These are phyloP conservation scores for Tylopilus plumbeoviolaceoides DNA, from an alignment of 768 basidiomycete species.

Conservation along the genomic window DNA sequence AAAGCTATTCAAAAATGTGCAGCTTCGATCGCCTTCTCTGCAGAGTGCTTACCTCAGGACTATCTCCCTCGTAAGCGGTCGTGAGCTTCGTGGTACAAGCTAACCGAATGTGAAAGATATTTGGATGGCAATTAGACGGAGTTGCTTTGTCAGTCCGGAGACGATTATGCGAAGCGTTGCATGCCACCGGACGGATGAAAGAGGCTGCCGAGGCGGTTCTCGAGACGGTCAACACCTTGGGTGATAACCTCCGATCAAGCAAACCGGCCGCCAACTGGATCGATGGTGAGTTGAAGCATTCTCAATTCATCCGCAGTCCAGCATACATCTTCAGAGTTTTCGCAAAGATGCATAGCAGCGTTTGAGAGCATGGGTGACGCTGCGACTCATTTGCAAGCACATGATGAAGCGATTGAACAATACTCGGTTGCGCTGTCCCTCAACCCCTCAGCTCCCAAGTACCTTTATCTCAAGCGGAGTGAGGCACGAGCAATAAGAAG, in stretches of 20 bases:
- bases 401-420: constrained; percentile 13
- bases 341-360: constrained; percentile 1
- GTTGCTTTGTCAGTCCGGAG: constrained; percentile 6
- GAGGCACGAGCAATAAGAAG: constrained; percentile 4
- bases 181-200: constrained; percentile 9
- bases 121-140: constrained; percentile 11
- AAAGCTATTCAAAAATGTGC: constrained; percentile 7
- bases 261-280: constrained; percentile 3
- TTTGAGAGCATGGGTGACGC: constrained; percentile 13
- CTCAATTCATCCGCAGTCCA: background rate
- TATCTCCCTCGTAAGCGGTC: constrained; percentile 12
- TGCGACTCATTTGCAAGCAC: constrained; percentile 2
- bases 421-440: constrained; percentile 15
- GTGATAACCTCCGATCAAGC: background rate
- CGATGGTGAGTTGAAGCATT: background rate
- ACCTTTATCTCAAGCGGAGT: constrained; percentile 13
- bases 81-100: background rate
- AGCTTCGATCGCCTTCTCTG: background rate
- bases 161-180: constrained; percentile 11
- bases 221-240: constrained; percentile 3
- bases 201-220: constrained; percentile 10
- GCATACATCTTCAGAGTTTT: constrained; percentile 1
- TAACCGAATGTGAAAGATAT: constrained; percentile 8
- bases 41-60: constrained; percentile 1
- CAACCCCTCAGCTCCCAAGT: background rate